These are phyloP conservation scores for Lactifluus echinatus DNA, from an alignment of 768 basidiomycete genomes.

Conservation along the genomic window DNA sequence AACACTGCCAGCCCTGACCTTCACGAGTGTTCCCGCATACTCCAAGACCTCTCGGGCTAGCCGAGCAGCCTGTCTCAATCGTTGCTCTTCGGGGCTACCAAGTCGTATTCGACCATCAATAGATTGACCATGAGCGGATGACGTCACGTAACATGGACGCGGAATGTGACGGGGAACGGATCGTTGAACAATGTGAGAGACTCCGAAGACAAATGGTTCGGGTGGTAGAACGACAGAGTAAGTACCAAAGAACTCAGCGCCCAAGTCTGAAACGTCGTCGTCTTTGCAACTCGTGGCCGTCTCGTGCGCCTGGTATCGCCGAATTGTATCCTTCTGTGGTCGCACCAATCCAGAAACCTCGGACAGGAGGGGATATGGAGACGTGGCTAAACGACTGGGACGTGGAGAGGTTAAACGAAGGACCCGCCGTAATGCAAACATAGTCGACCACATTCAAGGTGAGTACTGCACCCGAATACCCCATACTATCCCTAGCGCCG, in stretches of 20 bases:
- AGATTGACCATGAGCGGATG: neutral
- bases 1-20: constrained; percentile 6
- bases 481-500: too few species aligned
- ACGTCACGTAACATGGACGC: constrained; percentile 44
- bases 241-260: constrained; percentile 32
- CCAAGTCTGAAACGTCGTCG: neutral
- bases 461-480: too few species aligned
- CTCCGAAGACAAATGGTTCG: constrained; percentile 60
- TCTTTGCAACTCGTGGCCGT: neutral
- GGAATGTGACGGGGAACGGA: constrained; percentile 46
- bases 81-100: constrained; percentile 8
- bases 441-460: neutral
- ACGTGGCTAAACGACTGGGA: neutral
- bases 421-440: neutral
- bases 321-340: neutral
- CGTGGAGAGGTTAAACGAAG: neutral
- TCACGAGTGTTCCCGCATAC: constrained; percentile 17
- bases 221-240: constrained; percentile 56
- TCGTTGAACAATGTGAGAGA: constrained; percentile 50
- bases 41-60: constrained; percentile 16
- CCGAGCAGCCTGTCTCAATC: constrained; percentile 11
- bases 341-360: neutral
- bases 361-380: neutral
- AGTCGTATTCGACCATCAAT: constrained; percentile 12
- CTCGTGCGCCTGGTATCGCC: neutral